Base-by-base conservation (phyloP, 2,329 filamentous ascomycete species). In the Drechmeria coniospora region DNA sequence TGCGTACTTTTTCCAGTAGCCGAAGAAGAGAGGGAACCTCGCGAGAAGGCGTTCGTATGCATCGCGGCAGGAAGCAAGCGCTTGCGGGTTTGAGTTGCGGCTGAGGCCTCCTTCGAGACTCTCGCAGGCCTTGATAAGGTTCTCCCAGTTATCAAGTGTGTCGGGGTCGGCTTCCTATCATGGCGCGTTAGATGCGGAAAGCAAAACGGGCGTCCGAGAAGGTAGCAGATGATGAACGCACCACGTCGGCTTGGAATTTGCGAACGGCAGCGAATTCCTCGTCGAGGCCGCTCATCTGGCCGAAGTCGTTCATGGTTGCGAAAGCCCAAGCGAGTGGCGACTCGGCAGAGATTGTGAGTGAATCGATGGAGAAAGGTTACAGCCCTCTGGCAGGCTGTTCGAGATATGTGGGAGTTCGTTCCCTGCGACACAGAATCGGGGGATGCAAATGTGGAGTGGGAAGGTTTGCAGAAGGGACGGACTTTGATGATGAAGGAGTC, bases 1-100 rank as follows among this genome's bases (percentile, higher is more conserved):
- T 46, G 90, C 90, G 65, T 95, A 98, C 53, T 94, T 95, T 63
- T 95, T 95, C 90, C 90, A 98, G 61, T 95, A 98, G 28, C 87
- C 90, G 46, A 95, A 98, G 21, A 95, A 72, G 8, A 95, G 68
- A 3, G 90, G 90, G 39, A 94, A 98, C 49, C 93, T 94, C 35
- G 81, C 72, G 14, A 98, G 76, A 48, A 98, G 92, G 26, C 79
- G 74, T 51, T 98, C 86, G 60, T 92, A 95, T 36, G 81, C 73
- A 51, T 81, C 74, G 54, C 90, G 79, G 31, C 84, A 78, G 8
- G 83, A 77, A 13, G 83, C 76, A 42, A 98, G 84, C 16, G 90
- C 82, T 47, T 92, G 81, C 1, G 90, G 86, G 49, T 81, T 94
- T 23, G 90, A 95, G 57, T 98, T 98, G 43, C 90, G 79, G 51